Conservation (phyloP, 1,139 yeast species). For the Magnusiomyces fungicola region DNA sequence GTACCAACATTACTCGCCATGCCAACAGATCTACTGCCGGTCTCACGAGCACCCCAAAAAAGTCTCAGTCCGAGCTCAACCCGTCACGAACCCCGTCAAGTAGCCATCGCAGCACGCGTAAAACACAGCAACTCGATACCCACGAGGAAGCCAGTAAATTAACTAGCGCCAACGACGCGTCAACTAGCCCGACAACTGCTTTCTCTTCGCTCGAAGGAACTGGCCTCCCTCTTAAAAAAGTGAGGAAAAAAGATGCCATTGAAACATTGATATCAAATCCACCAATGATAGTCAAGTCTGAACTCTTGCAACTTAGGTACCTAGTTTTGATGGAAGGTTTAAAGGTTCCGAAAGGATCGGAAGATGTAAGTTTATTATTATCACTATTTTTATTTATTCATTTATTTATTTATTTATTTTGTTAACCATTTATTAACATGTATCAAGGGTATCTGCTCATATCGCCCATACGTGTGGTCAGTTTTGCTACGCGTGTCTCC, state of each 20-base stretch:
- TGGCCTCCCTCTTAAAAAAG: conserved; percentile 10
- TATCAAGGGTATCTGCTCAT: conserved; percentile 44
- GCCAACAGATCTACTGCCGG: too few species aligned
- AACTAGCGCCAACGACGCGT: too few species aligned
- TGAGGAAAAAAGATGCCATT: conserved; percentile 45
- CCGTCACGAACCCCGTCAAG: too few species aligned
- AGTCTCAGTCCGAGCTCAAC: too few species aligned
- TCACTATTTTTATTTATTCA: conserved; percentile 6
- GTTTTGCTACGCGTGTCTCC: conserved; percentile 62
- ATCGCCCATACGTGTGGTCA: conserved; percentile 76
- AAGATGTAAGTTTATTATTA: conserved; percentile 18
- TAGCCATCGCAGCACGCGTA: too few species aligned
- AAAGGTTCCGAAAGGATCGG: conserved; percentile 22
- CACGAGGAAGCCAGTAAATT: too few species aligned
- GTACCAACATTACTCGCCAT: too few species aligned
- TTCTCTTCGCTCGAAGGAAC: not conserved
- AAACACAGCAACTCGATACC: too few species aligned
- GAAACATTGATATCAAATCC: conserved; percentile 57
- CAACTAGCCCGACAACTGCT: not conserved
- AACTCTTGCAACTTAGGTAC: conserved; percentile 74
- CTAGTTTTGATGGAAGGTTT: conserved; percentile 74
- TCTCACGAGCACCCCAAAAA: too few species aligned
- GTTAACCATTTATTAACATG: conserved; percentile 4
- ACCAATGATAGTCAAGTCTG: conserved; percentile 57
- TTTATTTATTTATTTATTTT: not conserved